Evolutionary conservation across 352 stramenopile genomes (phyloP).

Genomic region (Stephanocyclus meneghinianus): DNA sequence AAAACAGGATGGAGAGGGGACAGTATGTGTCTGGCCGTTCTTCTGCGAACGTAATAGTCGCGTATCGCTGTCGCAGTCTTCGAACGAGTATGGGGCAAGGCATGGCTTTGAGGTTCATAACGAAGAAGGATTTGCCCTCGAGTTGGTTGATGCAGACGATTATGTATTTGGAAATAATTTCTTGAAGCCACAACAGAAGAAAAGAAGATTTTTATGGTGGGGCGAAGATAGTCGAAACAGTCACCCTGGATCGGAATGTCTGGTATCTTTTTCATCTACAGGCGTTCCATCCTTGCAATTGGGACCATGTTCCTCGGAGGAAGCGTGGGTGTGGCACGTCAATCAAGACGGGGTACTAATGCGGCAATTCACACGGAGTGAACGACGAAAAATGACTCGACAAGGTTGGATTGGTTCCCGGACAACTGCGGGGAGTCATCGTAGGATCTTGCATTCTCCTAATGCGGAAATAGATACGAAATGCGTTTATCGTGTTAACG

Average conservation of each 20-base stretch:
- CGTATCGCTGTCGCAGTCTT: constrained; percentile 8
- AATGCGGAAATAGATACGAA: not conserved
- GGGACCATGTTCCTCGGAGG: constrained; percentile 53
- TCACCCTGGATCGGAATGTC: constrained; percentile 19
- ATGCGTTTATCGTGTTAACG: constrained; percentile 32
- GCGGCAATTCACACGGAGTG: constrained; percentile 21
- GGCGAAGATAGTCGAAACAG: not conserved
- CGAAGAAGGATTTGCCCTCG: constrained; percentile 56
- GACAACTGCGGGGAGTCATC: constrained; percentile 2
- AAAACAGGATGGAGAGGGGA: not conserved
- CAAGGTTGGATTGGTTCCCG: constrained; percentile 14
- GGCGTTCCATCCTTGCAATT: constrained; percentile 17
- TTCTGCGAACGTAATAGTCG: constrained; percentile 43
- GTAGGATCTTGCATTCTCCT: not conserved
- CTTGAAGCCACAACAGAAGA: not conserved
- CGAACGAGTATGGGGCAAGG: constrained; percentile 13
- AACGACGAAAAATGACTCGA: constrained; percentile 10
- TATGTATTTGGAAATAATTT: not conserved
- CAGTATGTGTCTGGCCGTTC: constrained; percentile 47
- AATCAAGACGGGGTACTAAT: constrained; percentile 55
- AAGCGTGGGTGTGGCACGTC: constrained; percentile 65
- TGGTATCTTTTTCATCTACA: constrained; percentile 30
- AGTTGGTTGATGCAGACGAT: constrained; percentile 55
- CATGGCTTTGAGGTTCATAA: constrained; percentile 11
- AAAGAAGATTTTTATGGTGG: not conserved